phyloP scores from a whole-genome alignment of 805 yeast genomes.

The Barnettozyma sucrosica region DNA sequence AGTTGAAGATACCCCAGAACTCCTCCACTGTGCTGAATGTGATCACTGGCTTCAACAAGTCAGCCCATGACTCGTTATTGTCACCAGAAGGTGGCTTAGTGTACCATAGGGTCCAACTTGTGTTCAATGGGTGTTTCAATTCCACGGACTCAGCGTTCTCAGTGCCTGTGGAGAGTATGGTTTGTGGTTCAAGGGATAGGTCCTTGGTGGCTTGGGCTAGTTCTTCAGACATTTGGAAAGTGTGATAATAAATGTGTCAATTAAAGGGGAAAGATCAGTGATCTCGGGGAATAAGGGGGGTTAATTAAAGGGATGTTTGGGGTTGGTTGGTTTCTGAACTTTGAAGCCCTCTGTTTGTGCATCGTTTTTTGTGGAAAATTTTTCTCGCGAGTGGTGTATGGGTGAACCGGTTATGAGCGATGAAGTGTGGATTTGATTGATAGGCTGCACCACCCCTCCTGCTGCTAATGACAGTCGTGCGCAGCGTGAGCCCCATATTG shows the following conservation, averaged over 20 bases:
- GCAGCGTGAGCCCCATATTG: no score
- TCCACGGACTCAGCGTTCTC: slow-evolving; percentile 24
- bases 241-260: neutral
- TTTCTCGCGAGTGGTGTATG: neutral
- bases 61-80: slow-evolving; percentile 78
- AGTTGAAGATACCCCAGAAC: slow-evolving; percentile 96
- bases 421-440: neutral
- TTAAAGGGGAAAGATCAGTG: neutral
- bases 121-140: slow-evolving; percentile 73
- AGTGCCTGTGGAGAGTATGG: slow-evolving; percentile 22
- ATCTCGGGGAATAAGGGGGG: neutral
- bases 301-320: neutral
- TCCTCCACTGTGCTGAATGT: slow-evolving; percentile 94
- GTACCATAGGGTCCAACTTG: slow-evolving; percentile 96
- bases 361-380: neutral
- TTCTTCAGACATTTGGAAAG: slow-evolving; percentile 24
- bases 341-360: neutral
- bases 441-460: no score
- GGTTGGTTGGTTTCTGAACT: neutral
- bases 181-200: slow-evolving; percentile 18
- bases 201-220: slow-evolving; percentile 24
- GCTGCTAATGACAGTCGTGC: no score
- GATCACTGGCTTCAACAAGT: slow-evolving; percentile 86
- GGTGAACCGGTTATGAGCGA: neutral
- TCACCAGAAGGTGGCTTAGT: slow-evolving; percentile 79